Conservation (phyloP, 2,329 filamentous ascomycete genomes). For the Metarhizium brunneum region DNA sequence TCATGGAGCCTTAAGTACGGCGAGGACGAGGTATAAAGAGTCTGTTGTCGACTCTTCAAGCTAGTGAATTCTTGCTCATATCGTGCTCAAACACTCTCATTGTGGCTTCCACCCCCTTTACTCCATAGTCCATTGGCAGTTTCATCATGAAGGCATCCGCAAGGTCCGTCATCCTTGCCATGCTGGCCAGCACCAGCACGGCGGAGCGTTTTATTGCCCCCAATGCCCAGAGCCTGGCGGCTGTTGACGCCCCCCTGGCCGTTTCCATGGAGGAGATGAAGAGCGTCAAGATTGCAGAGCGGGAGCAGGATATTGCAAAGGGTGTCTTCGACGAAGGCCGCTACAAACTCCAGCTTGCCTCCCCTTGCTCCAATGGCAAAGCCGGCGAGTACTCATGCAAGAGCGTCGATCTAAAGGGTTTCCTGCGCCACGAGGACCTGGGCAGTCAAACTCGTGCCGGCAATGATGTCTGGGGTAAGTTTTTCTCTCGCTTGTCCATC, state of each 20-base stretch:
- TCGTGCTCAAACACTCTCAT: background rate
- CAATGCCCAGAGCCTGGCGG: background rate
- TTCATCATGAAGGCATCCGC: background rate
- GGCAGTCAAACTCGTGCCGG: conserved; percentile 25
- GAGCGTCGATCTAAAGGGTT: conserved; percentile 28
- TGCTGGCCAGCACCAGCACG: background rate
- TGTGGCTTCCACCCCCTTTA: background rate
- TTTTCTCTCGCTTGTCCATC: background rate
- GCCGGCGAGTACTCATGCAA: conserved; percentile 26
- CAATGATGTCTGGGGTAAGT: conserved; percentile 25
- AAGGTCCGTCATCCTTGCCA: background rate
- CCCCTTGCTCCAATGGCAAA: conserved; percentile 19
- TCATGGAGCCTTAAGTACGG: background rate
- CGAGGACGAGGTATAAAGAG: background rate
- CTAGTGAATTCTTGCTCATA: background rate
- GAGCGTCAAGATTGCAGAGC: background rate
- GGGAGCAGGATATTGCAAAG: background rate
- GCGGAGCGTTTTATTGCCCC: background rate
- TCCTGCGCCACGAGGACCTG: conserved; percentile 28
- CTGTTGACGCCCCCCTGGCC: background rate
- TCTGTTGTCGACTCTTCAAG: background rate
- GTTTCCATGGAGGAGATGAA: background rate
- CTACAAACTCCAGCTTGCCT: conserved; percentile 5
- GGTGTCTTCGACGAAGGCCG: conserved; percentile 8
- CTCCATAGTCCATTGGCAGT: background rate